Percentiles rank a stretch among this genome's conserved stretches.
Conservation (phyloP, 495 filamentous ascomycete species). For the Penicillium pulvis region DNA sequence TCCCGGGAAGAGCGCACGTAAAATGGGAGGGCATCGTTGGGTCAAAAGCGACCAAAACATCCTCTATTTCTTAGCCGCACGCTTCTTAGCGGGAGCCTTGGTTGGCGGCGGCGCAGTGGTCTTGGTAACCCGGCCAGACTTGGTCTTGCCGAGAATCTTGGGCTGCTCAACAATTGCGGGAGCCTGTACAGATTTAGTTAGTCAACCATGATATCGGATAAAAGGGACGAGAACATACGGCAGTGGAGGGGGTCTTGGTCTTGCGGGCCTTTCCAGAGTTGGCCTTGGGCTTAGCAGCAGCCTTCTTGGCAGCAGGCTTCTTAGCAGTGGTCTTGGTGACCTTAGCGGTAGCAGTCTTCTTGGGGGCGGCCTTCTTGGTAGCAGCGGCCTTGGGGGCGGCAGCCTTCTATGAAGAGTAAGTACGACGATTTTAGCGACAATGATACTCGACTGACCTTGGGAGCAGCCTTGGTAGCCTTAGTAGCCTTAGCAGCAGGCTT, state of each 20-base stretch:
- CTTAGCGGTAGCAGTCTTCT: constrained; percentile 36
- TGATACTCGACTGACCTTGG: constrained; percentile 3
- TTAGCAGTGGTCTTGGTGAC: constrained; percentile 26
- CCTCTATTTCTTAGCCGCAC: constrained; percentile 60
- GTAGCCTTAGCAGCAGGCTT: constrained; percentile 42
- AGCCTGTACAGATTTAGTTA: constrained; percentile 38
- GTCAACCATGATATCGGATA: background rate
- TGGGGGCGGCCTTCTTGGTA: constrained; percentile 46
- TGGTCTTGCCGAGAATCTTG: constrained; percentile 79
- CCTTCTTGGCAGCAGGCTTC: constrained; percentile 46
- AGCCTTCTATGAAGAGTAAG: constrained; percentile 36
- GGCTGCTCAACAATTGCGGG: constrained; percentile 73
- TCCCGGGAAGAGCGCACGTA: constrained; percentile 34
- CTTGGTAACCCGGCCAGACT: constrained; percentile 89
- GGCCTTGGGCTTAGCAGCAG: constrained; percentile 49
- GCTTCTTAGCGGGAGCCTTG: constrained; percentile 62
- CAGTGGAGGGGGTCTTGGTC: constrained; percentile 32
- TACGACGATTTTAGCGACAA: background rate
- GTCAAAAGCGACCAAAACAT: constrained; percentile 17
- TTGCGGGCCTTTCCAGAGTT: constrained; percentile 60
- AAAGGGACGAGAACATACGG: constrained; percentile 35
- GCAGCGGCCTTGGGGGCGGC: constrained; percentile 36
- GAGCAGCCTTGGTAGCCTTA: constrained; percentile 35
- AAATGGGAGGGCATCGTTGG: constrained; percentile 26
- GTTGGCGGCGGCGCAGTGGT: constrained; percentile 46